A percentile compares a stretch with the other conserved stretches of the same genome.
Evolutionary conservation across 371 early-diverging fungal species (phyloP).

Genomic region (Capillidium rhysosporum): DNA sequence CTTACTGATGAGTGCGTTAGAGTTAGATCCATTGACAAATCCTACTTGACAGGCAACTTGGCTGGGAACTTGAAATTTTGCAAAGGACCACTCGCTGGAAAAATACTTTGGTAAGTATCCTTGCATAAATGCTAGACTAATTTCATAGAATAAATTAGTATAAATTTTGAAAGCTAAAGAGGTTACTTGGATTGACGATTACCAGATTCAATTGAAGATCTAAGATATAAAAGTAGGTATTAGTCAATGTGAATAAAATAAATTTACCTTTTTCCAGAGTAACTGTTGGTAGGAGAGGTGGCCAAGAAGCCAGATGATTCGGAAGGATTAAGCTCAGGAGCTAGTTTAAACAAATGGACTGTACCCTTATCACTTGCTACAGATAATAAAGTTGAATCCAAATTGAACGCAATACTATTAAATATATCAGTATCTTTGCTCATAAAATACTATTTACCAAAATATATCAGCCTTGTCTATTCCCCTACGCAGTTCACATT

Average conservation of each 20-base stretch:
- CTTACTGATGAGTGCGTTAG: slow-evolving; percentile 48
- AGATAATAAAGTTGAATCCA: slow-evolving; percentile 50
- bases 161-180: not conserved
- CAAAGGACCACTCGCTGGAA: slow-evolving; percentile 85
- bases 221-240: not conserved
- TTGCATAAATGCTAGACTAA: slow-evolving; percentile 66
- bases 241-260: not conserved
- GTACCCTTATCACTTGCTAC: slow-evolving; percentile 87
- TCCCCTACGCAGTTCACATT: slow-evolving; percentile 76
- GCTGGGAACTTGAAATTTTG: slow-evolving; percentile 56
- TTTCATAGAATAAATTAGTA: not conserved
- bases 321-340: slow-evolving; percentile 7
- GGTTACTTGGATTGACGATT: slow-evolving; percentile 42
- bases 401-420: slow-evolving; percentile 55
- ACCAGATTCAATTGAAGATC: slow-evolving; percentile 11
- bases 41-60: slow-evolving; percentile 63
- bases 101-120: slow-evolving; percentile 83
- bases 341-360: slow-evolving; percentile 82
- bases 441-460: slow-evolving; percentile 9
- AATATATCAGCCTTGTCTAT: slow-evolving; percentile 78
- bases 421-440: not conserved
- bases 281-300: not conserved
- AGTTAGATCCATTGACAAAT: slow-evolving; percentile 36
- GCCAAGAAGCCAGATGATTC: not conserved
- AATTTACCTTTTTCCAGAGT: not conserved